Evolutionary conservation across 345 rosid species (phyloP).

Genomic region (Brassica cretica): DNA sequence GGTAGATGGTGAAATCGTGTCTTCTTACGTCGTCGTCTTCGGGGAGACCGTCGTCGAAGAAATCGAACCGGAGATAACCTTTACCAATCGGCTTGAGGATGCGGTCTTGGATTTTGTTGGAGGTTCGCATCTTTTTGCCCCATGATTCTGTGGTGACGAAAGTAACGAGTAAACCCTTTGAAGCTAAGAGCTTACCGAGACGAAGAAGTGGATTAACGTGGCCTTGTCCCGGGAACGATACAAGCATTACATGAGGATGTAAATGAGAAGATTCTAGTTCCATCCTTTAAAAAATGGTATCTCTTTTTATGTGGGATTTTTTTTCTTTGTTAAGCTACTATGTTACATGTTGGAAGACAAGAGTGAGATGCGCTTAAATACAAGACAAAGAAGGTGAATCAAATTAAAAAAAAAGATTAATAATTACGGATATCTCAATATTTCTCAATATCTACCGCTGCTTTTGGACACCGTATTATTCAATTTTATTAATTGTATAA

Average conservation of each 20-base stretch:
- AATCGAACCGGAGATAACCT: slow-evolving; percentile 67
- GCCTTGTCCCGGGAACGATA: slow-evolving; percentile 84
- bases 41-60: slow-evolving; percentile 60
- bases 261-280: slow-evolving; percentile 39
- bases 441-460: not conserved
- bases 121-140: slow-evolving; percentile 56
- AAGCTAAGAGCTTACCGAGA: slow-evolving; percentile 74
- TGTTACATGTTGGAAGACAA: not conserved
- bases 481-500: not conserved
- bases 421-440: not conserved
- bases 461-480: not conserved
- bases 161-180: slow-evolving; percentile 73
- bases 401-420: not conserved
- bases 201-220: slow-evolving; percentile 80
- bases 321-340: not conserved
- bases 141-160: slow-evolving; percentile 51
- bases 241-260: slow-evolving; percentile 63
- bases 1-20: slow-evolving; percentile 21
- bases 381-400: not conserved
- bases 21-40: slow-evolving; percentile 56
- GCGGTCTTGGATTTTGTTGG: slow-evolving; percentile 47
- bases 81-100: slow-evolving; percentile 57
- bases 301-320: not conserved
- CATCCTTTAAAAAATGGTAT: slow-evolving; percentile 31
- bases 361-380: slow-evolving; percentile 3